These are phyloP conservation scores for Camelina sativa DNA, from an alignment of 345 rosid species.

Conservation along the genomic window DNA sequence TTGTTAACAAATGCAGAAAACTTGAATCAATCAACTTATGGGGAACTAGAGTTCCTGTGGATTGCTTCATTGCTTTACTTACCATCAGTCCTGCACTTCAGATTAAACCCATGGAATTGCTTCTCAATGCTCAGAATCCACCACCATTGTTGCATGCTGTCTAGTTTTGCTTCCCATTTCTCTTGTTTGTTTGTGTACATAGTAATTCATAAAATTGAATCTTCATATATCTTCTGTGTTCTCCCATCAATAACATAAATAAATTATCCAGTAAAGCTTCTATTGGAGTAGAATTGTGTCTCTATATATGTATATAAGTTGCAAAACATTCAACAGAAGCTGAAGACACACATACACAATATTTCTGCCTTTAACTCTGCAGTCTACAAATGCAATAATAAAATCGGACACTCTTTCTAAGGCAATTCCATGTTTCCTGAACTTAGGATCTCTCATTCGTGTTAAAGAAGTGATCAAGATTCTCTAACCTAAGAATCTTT, in stretches of 20 bases:
- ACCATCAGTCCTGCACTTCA: slow-evolving; percentile 68
- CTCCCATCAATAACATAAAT: slow-evolving; percentile 8
- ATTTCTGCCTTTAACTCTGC: slow-evolving; percentile 31
- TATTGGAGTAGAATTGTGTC: slow-evolving; percentile 14
- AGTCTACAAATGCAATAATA: slow-evolving; percentile 35
- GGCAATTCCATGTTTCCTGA: slow-evolving; percentile 7
- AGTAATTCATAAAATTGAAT: slow-evolving; percentile 35
- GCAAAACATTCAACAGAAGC: slow-evolving; percentile 35
- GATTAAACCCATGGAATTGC: slow-evolving; percentile 58
- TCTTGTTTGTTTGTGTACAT: slow-evolving; percentile 31
- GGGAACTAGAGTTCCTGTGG: slow-evolving; percentile 83
- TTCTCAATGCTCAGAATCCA: slow-evolving; percentile 48
- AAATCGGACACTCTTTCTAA: slow-evolving; percentile 32
- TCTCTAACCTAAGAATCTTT: slow-evolving; percentile 39
- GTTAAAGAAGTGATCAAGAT: slow-evolving; percentile 23
- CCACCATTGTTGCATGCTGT: slow-evolving; percentile 56
- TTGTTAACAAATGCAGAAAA: slow-evolving; percentile 70
- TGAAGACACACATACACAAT: slow-evolving; percentile 31
- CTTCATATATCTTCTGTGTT: slow-evolving; percentile 2
- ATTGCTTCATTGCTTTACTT: slow-evolving; percentile 68
- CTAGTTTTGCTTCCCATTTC: slow-evolving; percentile 18
- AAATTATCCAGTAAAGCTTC: slow-evolving; percentile 9
- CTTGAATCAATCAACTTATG: slow-evolving; percentile 80
- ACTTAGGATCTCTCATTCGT: slow-evolving; percentile 26
- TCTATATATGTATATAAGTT: slow-evolving; percentile 37